phyloP scores from a whole-genome alignment of 2,329 filamentous ascomycete species.

The Fusarium ramigenum region DNA sequence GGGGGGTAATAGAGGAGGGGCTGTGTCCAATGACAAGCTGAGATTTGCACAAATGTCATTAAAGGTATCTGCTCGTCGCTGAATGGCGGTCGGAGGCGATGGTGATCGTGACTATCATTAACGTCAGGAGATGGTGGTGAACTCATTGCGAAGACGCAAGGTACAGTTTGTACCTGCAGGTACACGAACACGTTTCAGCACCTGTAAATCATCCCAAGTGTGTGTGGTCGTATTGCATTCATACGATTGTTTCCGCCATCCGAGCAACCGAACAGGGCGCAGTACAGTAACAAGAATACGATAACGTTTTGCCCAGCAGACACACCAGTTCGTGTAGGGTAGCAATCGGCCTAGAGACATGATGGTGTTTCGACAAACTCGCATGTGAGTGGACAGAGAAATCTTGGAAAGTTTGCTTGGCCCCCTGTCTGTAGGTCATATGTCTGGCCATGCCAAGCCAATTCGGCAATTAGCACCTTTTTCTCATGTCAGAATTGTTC shows the following conservation, averaged over 20 bases:
- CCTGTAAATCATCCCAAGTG: background rate
- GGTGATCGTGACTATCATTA: conserved; percentile 26
- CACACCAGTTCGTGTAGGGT: conserved; percentile 25
- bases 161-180: conserved; percentile 20
- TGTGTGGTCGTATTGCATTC: background rate
- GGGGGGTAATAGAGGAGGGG: conserved; percentile 9
- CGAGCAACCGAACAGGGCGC: conserved; percentile 12
- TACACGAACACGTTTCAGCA: conserved; percentile 9
- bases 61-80: background rate
- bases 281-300: conserved; percentile 20
- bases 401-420: conserved; percentile 10
- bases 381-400: conserved; percentile 25
- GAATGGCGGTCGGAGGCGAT: conserved; percentile 10
- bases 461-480: conserved; percentile 11
- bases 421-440: conserved; percentile 13
- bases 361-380: conserved; percentile 18
- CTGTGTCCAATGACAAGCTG: conserved; percentile 2
- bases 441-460: conserved; percentile 12
- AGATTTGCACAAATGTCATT: conserved; percentile 6
- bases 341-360: conserved; percentile 3
- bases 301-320: background rate
- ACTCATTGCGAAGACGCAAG: background rate
- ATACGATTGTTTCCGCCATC: conserved; percentile 4
- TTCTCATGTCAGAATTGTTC: conserved; percentile 4
- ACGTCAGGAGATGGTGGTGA: conserved; percentile 11